Percentiles rank a stretch among this genome's conserved stretches.
These are phyloP conservation scores for Noccaea caerulescens DNA, from an alignment of 345 rosid species.

Conservation along the genomic window DNA sequence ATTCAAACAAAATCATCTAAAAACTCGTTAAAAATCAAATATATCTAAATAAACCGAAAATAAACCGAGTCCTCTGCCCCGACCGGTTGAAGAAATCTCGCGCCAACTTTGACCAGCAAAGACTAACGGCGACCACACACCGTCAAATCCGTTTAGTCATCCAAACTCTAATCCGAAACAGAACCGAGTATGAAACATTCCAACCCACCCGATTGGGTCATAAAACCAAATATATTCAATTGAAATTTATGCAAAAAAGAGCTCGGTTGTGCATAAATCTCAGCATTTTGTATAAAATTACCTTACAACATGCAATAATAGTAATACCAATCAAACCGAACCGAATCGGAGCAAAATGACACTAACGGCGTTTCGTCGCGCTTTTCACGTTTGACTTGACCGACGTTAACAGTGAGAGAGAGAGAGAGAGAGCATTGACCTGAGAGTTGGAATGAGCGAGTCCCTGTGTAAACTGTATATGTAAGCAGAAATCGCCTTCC, in stretches of 20 bases:
- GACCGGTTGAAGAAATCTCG: slow-evolving; percentile 25
- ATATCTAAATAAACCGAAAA: no score
- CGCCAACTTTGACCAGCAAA: slow-evolving; percentile 40
- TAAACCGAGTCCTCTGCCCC: slow-evolving; percentile 24
- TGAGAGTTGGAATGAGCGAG: slow-evolving; percentile 18
- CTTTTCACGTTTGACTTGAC: slow-evolving; percentile 27
- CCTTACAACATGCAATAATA: neutral
- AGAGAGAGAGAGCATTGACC: slow-evolving; percentile 30
- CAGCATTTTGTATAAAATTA: neutral
- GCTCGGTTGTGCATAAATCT: neutral
- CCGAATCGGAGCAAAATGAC: neutral
- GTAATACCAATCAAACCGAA: slow-evolving; percentile 12
- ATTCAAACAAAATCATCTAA: no score
- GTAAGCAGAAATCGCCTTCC: neutral
- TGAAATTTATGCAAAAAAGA: neutral
- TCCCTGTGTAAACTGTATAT: neutral
- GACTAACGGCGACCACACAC: slow-evolving; percentile 34
- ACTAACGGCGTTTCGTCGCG: slow-evolving; percentile 21
- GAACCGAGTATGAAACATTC: neutral
- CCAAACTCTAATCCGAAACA: neutral
- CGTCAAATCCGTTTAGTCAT: slow-evolving; percentile 11
- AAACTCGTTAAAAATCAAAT: no score
- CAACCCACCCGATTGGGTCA: neutral
- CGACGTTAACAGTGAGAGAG: neutral
- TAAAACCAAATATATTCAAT: neutral